Evolutionary conservation across 163 green algal genomes (phyloP).

Genomic region (Prototheca cutis): DNA sequence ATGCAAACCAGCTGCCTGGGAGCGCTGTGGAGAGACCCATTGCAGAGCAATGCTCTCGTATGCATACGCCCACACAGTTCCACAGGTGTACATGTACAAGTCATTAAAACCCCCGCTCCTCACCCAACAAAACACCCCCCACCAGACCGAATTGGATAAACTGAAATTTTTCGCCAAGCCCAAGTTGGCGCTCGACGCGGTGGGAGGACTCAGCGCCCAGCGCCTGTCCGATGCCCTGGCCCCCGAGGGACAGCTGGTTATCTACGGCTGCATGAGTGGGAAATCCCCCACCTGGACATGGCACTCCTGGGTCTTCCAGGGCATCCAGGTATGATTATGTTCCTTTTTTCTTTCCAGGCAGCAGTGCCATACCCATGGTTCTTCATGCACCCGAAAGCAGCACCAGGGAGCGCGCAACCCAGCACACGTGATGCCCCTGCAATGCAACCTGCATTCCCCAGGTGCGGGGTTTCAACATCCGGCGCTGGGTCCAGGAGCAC

Average conservation of each 20-base stretch:
- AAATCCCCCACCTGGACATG: conserved; percentile 47
- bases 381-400: too few species aligned
- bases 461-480: conserved; percentile 62
- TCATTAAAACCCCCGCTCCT: too few species aligned
- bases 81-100: too few species aligned
- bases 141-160: conserved; percentile 55
- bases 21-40: too few species aligned
- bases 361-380: too few species aligned
- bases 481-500: conserved; percentile 50
- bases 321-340: conserved; percentile 38
- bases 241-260: conserved; percentile 50
- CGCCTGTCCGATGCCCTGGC: conserved; percentile 52
- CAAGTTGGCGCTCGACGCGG: conserved; percentile 69
- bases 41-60: too few species aligned
- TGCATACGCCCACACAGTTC: too few species aligned
- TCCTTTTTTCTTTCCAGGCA: too few species aligned
- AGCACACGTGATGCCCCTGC: too few species aligned
- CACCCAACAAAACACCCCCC: too few species aligned
- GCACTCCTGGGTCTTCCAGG: conserved; percentile 54
- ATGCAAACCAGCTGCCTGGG: too few species aligned
- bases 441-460: conserved; percentile 7
- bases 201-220: conserved; percentile 59
- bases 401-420: too few species aligned
- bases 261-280: conserved; percentile 69
- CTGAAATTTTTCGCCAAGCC: conserved; percentile 72